Conservation (phyloP, 1,139 yeast species). For the Taphrina sp. region DNA sequence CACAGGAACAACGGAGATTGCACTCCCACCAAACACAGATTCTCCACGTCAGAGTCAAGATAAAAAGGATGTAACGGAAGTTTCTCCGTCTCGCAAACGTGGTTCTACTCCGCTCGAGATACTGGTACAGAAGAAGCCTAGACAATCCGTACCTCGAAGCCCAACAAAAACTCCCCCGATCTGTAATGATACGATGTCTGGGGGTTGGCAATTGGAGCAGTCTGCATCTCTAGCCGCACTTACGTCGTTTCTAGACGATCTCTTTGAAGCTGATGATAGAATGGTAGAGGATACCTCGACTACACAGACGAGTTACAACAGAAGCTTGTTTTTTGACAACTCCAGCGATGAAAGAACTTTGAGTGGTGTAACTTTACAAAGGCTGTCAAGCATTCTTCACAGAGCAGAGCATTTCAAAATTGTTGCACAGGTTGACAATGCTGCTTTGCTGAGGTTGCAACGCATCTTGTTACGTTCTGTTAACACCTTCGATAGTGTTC, state of each 20-base stretch:
- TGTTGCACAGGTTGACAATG: background rate
- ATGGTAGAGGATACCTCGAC: slow-evolving; percentile 37
- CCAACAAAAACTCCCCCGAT: no score
- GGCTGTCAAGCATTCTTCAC: slow-evolving; percentile 8
- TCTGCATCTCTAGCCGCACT: slow-evolving; percentile 26
- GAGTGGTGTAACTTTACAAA: background rate
- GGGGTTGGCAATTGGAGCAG: slow-evolving; percentile 22
- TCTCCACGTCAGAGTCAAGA: no score
- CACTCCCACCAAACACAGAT: no score
- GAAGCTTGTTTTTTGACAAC: background rate
- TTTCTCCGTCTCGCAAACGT: no score
- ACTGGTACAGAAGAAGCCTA: background rate
- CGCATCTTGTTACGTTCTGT: slow-evolving; percentile 18
- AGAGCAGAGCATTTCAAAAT: background rate
- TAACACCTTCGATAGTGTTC: no score
- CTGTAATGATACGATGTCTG: background rate
- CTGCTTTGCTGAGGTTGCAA: slow-evolving; percentile 2
- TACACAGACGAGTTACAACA: slow-evolving; percentile 47
- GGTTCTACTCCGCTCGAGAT: background rate
- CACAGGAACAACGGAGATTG: no score
- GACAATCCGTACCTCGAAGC: no score
- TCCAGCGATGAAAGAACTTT: background rate
- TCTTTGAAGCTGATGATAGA: slow-evolving; percentile 40
- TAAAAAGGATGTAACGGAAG: no score
- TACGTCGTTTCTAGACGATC: slow-evolving; percentile 34